Evolutionary conservation across 495 filamentous ascomycete genomes (phyloP), one percentile per base, ranked within the genome.

Genomic region (Amphirosellinia nigrospora): DNA sequence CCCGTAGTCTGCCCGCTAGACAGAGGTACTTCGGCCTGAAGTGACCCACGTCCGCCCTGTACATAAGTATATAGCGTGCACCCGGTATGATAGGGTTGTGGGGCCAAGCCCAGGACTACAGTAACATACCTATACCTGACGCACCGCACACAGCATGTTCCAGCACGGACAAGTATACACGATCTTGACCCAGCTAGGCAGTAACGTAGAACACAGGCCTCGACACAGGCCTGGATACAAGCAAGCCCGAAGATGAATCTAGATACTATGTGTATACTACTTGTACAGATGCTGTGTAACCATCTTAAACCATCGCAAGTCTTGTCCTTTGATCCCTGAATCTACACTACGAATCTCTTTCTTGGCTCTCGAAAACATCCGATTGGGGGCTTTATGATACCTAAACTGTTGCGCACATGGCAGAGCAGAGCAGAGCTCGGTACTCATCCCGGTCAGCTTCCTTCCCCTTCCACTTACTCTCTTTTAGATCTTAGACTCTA

Each of bases 11-110:
- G 7, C 50, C 21, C 28, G 30, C 19, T 36, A n/a, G n/a, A n/a
- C n/a, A n/a, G n/a, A n/a, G n/a, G 56, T 15, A 15, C 30, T 16
- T 34, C 16, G 21, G 13, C 34, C 43, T 19, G 19, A 19, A 39
- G 36, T 21, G 55, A 58, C 55, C 55, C 55, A 21, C 23, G 30
- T 19, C 30, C 19, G n/a, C 58, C n/a, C 58, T 26, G 58, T 26
- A 41, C 56, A 7, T 56, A n/a, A n/a, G n/a, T 45, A 28, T 19
- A 13, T 58, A 58, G 53, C 53, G 53, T 7, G 5, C 59, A 41
- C 5, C 59, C 59, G 23, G 59, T 38, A 10, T 62, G 38, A 36
- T 38, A 45, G 59, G 59, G 36, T 26, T 62, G 38, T 62, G 59
- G 59, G 59, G 59, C 38, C 56, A 19, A 50, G 46, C 4, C 23